phyloP scores from a whole-genome alignment of 164 flowering plant species.

The Sedum album region DNA sequence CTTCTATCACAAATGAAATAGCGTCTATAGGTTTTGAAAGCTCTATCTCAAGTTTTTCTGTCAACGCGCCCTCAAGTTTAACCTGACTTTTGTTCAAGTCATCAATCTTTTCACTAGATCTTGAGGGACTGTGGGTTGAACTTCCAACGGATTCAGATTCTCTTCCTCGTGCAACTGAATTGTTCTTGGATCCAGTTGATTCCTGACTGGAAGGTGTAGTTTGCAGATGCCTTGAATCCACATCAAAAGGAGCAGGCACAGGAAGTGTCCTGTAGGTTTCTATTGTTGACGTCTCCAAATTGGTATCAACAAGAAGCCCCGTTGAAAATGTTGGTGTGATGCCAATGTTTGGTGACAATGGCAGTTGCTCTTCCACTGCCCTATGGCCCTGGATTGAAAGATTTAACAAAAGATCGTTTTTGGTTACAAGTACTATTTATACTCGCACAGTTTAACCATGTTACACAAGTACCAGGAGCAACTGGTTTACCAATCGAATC shows the following conservation, averaged over 20 bases:
- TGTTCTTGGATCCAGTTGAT: slow-evolving; percentile 13
- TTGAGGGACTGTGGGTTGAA: slow-evolving; percentile 12
- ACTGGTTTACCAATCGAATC: no score
- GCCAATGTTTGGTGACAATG: slow-evolving; percentile 23
- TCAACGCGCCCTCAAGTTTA: slow-evolving; percentile 12
- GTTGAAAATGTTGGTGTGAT: slow-evolving; percentile 21
- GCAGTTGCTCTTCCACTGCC: slow-evolving; percentile 30
- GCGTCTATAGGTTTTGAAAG: slow-evolving; percentile 21
- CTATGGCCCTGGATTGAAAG: slow-evolving; percentile 25
- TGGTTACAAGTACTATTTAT: not conserved
- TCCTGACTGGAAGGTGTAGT: slow-evolving; percentile 18
- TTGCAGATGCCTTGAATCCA: slow-evolving; percentile 16
- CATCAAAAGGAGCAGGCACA: slow-evolving; percentile 30
- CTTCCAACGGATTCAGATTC: slow-evolving; percentile 19
- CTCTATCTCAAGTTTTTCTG: slow-evolving; percentile 20
- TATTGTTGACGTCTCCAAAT: slow-evolving; percentile 30
- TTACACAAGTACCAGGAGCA: not conserved
- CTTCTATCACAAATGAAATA: slow-evolving; percentile 16
- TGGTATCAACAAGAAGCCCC: slow-evolving; percentile 32
- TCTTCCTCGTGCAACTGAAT: slow-evolving; percentile 12
- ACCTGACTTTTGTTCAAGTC: slow-evolving; percentile 20
- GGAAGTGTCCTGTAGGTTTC: slow-evolving; percentile 38
- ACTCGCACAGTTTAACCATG: not conserved
- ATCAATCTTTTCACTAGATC: slow-evolving; percentile 16
- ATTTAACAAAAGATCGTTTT: not conserved